Percentiles rank a stretch among this genome's conserved stretches.
These are phyloP conservation scores for Cytospora piceae DNA, from an alignment of 2,329 filamentous ascomycete genomes.

Conservation along the genomic window DNA sequence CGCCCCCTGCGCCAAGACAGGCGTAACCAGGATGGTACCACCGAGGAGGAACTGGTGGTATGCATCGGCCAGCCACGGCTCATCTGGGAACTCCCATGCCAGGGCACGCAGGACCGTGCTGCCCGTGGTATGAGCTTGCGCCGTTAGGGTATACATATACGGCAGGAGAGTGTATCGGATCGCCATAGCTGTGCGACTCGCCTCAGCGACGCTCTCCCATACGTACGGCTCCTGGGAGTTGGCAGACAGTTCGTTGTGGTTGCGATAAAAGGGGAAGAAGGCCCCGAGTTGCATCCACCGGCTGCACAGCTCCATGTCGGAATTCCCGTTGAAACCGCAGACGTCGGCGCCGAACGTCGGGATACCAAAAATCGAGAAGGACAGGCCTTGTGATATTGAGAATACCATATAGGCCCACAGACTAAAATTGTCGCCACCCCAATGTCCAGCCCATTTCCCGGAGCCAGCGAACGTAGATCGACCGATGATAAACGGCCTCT, in stretches of 20 bases:
- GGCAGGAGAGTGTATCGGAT: slow-evolving; percentile 73
- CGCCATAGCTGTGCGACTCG: slow-evolving; percentile 67
- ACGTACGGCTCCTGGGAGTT: slow-evolving; percentile 71
- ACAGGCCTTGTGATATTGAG: slow-evolving; percentile 76
- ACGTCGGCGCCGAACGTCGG: slow-evolving; percentile 77
- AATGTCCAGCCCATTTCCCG: slow-evolving; percentile 78
- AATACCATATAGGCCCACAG: slow-evolving; percentile 76
- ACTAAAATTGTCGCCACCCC: slow-evolving; percentile 77
- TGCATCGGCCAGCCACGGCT: slow-evolving; percentile 67
- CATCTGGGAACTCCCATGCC: slow-evolving; percentile 74
- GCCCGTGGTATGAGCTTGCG: slow-evolving; percentile 66
- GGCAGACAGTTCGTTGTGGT: slow-evolving; percentile 69
- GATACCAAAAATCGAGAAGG: slow-evolving; percentile 74
- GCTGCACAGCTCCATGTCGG: slow-evolving; percentile 70
- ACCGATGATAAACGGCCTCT: slow-evolving; percentile 81
- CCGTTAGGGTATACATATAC: slow-evolving; percentile 77
- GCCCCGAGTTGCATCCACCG: slow-evolving; percentile 62
- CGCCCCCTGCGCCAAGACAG: slow-evolving; percentile 66
- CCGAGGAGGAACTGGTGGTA: slow-evolving; percentile 77
- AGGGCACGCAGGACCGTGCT: slow-evolving; percentile 74
- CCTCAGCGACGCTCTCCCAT: slow-evolving; percentile 68
- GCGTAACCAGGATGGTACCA: slow-evolving; percentile 65
- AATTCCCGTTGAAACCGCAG: slow-evolving; percentile 71
- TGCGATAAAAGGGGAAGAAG: slow-evolving; percentile 80
- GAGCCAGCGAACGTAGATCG: slow-evolving; percentile 80